A percentile compares a stretch with the other conserved stretches of the same genome.
Conservation (phyloP, 306 rosid genomes). For the Astragalus membranaceus region DNA sequence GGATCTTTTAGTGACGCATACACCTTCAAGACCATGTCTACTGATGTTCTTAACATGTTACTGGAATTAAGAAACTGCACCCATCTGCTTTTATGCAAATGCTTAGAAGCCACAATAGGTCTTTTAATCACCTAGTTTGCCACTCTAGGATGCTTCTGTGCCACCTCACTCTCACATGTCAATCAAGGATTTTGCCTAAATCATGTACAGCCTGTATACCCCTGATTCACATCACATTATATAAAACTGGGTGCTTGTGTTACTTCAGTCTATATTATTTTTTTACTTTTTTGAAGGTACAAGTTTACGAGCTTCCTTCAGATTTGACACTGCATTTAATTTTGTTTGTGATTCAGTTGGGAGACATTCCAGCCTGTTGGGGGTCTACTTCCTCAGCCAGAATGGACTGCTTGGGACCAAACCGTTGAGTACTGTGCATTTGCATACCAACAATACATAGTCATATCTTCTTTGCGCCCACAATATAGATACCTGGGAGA, state of each 20-base stretch:
- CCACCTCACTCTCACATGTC: too few species aligned
- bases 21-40: too few species aligned
- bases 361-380: slow-evolving; percentile 98
- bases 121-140: too few species aligned
- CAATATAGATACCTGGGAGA: slow-evolving; percentile 95
- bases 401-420: slow-evolving; percentile 99
- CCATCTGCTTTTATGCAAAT: too few species aligned
- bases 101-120: too few species aligned
- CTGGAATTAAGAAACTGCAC: too few species aligned
- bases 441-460: slow-evolving; percentile 85
- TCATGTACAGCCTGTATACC: neutral
- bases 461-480: slow-evolving; percentile 94
- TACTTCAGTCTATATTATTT: slow-evolving; percentile 1
- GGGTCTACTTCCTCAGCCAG: slow-evolving; percentile 96
- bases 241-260: neutral
- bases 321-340: slow-evolving; percentile 17
- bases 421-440: slow-evolving; percentile 95
- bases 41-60: too few species aligned
- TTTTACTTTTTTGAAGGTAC: neutral
- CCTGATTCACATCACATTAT: neutral
- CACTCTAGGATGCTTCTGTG: too few species aligned
- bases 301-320: neutral
- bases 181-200: slow-evolving; percentile 2
- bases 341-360: slow-evolving; percentile 59
- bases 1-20: neutral